Evolutionary conservation across 1,284 basidiomycete genomes (phyloP).

Genomic region (Fomitiporia mediterranea): DNA sequence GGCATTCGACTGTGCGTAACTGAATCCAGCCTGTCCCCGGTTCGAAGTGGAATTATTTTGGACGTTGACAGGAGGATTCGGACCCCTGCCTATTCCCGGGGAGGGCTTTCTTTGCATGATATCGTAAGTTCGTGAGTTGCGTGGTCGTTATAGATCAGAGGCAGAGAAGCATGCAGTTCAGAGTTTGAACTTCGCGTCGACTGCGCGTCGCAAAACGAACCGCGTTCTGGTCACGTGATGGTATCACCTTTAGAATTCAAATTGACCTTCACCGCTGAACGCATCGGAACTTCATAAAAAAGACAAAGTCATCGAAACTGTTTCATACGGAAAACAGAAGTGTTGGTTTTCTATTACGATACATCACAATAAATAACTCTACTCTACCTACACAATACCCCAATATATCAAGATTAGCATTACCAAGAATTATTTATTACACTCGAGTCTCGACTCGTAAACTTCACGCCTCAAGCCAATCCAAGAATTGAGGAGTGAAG

Average conservation of each 20-base stretch:
- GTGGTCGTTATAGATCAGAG: not conserved
- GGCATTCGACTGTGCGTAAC: constrained; percentile 8
- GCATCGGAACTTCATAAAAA: not conserved
- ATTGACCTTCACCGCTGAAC: not conserved
- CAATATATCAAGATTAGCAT: not conserved
- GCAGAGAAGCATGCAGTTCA: not conserved
- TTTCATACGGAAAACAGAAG: not conserved
- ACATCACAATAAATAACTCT: not conserved
- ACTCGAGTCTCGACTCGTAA: not conserved
- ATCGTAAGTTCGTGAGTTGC: not conserved
- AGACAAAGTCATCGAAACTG: not conserved
- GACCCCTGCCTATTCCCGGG: constrained; percentile 3
- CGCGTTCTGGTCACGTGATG: not conserved
- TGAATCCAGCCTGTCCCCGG: constrained; percentile 5
- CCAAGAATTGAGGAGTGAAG: constrained; percentile 93
- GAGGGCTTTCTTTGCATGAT: constrained; percentile 14
- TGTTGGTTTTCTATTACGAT: not conserved
- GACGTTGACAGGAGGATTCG: constrained; percentile 2
- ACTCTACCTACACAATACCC: not conserved
- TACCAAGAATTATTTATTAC: not conserved
- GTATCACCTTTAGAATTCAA: not conserved
- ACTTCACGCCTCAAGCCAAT: constrained; percentile 67
- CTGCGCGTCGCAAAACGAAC: constrained; percentile 4
- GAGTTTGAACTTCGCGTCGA: not conserved
- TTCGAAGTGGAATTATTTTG: not conserved